A percentile compares a stretch with the other conserved stretches of the same genome.
These are phyloP conservation scores for Aciculosporium take DNA, from an alignment of 2,329 filamentous ascomycete genomes.

Conservation along the genomic window DNA sequence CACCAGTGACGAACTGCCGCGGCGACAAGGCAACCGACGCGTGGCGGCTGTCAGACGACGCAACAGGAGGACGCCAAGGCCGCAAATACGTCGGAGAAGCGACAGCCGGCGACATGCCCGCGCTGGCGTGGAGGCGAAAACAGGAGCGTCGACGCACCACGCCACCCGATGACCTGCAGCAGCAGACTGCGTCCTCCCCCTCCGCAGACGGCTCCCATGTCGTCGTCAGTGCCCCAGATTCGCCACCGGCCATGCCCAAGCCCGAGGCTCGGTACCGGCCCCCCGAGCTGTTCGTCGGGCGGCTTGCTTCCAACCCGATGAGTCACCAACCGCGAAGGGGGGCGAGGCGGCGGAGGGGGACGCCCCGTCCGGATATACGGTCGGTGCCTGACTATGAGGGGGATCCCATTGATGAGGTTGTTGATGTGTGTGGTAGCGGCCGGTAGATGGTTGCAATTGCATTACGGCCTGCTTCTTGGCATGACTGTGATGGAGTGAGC, in stretches of 20 bases:
- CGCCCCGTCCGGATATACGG: constrained; percentile 19
- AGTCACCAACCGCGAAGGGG: constrained; percentile 7
- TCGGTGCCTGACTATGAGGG: constrained; percentile 18
- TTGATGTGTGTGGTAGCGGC: neutral
- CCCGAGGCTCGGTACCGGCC: constrained; percentile 3
- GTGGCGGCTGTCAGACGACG: neutral
- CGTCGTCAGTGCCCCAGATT: constrained; percentile 4
- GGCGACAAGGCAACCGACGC: neutral
- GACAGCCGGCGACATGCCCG: neutral
- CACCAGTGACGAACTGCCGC: neutral
- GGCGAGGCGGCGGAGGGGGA: constrained; percentile 9
- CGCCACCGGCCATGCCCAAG: neutral
- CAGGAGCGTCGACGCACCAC: neutral
- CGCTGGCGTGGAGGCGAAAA: constrained; percentile 5
- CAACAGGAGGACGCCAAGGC: neutral
- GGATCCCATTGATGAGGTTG: constrained; percentile 18
- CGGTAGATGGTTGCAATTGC: neutral
- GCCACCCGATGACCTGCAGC: neutral
- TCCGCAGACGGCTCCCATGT: constrained; percentile 4
- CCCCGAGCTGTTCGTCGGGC: constrained; percentile 15
- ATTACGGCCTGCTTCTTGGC: no score
- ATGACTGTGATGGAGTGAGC: no score
- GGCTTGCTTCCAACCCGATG: constrained; percentile 10
- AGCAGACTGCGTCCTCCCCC: neutral
- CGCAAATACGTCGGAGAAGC: neutral